Percentiles rank a stretch among this genome's conserved stretches.
These are phyloP conservation scores for Penicillium coffeae DNA, from an alignment of 495 filamentous ascomycete species.

Conservation along the genomic window DNA sequence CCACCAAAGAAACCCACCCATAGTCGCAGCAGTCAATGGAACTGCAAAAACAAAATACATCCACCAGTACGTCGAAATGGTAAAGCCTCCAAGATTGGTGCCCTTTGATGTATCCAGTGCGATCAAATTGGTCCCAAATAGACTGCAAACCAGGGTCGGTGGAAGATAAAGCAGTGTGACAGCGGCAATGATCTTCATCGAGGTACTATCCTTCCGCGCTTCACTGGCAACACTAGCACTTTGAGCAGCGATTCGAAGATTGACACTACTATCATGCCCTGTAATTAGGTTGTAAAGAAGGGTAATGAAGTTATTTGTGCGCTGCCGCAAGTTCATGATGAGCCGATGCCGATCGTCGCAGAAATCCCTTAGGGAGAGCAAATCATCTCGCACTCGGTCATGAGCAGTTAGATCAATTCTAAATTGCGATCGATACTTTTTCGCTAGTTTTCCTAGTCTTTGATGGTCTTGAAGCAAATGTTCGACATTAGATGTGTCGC, in stretches of 20 bases:
- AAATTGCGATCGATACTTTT: constrained; percentile 1
- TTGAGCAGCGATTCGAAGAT: constrained; percentile 21
- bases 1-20: constrained; percentile 14
- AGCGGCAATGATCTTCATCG: constrained; percentile 38
- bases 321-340: constrained; percentile 10
- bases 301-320: constrained; percentile 14
- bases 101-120: constrained; percentile 8
- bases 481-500: constrained; percentile 10
- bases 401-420: constrained; percentile 1
- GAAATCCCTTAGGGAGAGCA: constrained; percentile 9
- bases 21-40: constrained; percentile 13
- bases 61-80: constrained; percentile 17
- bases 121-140: constrained; percentile 19
- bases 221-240: constrained; percentile 25
- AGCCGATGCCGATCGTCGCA: constrained; percentile 12
- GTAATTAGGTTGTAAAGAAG: constrained; percentile 21
- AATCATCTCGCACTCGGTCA: constrained; percentile 9
- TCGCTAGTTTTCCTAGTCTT: constrained; percentile 4
- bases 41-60: constrained; percentile 18
- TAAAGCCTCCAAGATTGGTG: constrained; percentile 6
- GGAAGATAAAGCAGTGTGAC: constrained; percentile 38
- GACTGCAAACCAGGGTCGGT: constrained; percentile 29
- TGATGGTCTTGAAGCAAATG: constrained; percentile 11
- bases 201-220: constrained; percentile 29
- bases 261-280: constrained; percentile 18